Evolutionary conservation across 2,329 filamentous ascomycete species (phyloP), one percentile per base, ranked within the genome.

Genomic region (Coniochaeta prunicola): DNA sequence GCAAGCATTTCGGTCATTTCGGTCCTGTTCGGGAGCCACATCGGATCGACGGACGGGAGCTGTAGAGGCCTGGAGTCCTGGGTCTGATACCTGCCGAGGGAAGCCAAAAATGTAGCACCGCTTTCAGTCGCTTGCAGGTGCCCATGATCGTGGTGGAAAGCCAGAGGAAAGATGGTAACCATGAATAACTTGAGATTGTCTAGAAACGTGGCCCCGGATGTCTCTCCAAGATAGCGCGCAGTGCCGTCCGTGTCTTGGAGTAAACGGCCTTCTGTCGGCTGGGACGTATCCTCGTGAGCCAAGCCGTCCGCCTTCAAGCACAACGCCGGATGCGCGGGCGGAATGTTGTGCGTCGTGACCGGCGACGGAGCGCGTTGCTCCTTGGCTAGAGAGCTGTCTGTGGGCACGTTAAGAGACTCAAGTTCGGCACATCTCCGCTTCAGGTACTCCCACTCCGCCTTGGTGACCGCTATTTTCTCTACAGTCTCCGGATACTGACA

Each of bases 171-270:
- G 19, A 75, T 67, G 15, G 72, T 73, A 40, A 67, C 67, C 68
- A 81, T 77, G 60, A 80, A 76, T 56, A 74, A 73, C 61, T 80
- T 80, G 45, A 81, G 65, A 19, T 76, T 69, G 59, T 81, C 78
- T 5, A 81, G 72, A 57, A 81, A 81, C 1, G 75, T 78, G 12
- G 77, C 76, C 17, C 77, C 78, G 24, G 78, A 80, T 8, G 78
- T 80, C 64, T 76, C 76, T 40, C 79, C 79, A 2, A 79, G 72
- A 63, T 77, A 81, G 13, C 77, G 74, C 1, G 72, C 67, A 26
- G 72, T 76, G 26, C 77, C 77, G 50, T 76, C 72, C 3, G 68
- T 66, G 60, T 81, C 79, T 28, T 74, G 70, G 6, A 81, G 71
- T 19, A 78, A 66, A 21, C 74, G 71, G 8, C 76, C 77, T n/a